Base-by-base conservation (phyloP, 257 asterid species). In the Cordia subcordata region DNA sequence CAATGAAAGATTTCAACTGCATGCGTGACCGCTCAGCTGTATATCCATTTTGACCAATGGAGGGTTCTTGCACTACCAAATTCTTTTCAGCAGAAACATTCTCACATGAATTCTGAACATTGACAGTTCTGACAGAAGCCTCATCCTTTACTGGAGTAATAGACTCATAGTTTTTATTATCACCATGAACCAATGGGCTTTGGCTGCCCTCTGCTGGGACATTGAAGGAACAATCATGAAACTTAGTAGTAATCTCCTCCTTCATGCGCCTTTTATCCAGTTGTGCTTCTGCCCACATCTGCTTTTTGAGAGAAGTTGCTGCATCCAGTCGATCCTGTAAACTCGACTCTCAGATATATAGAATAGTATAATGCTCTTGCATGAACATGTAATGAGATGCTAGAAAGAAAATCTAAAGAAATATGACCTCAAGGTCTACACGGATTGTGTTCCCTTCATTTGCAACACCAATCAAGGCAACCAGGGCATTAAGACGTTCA, bases 281-380 rank as follows among this genome's bases (percentile, higher is more conserved):
- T 67, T 93, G 99, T 50, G 97, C 92, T 71, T 85, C 97, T n/a
- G 99, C 93, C 99, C 95, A 93, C 96, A 93, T 90, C 70, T 89
- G 99, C 75, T 90, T 93, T 66, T 93, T 93, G 45, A 93, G 83
- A 63, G 90, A 79, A 75, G 63, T 85, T 17, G 94, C 96, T 45
- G 97, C 92, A 79, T 93, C 99, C 78, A 89, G 78, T 50, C 97
- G 92, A 17, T 87, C 99, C 99, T 93, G 86, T 70, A 83, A 61
- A 70, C 66, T 55, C 47, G 37, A 53, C 57, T 15, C 49, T 72
- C 57, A 70, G 67, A 68, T 19, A 33, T 47, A 63, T 56, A 39
- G 52, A 21, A 56, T 59, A 55, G 35, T 42, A 20, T 11, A 17
- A 46, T 55, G 47, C 14, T 17, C 27, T 23, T 42, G 16, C 18